Base-by-base conservation (phyloP, 2,329 filamentous ascomycete genomes). In the Chrysoporthe deuterocubensis region DNA sequence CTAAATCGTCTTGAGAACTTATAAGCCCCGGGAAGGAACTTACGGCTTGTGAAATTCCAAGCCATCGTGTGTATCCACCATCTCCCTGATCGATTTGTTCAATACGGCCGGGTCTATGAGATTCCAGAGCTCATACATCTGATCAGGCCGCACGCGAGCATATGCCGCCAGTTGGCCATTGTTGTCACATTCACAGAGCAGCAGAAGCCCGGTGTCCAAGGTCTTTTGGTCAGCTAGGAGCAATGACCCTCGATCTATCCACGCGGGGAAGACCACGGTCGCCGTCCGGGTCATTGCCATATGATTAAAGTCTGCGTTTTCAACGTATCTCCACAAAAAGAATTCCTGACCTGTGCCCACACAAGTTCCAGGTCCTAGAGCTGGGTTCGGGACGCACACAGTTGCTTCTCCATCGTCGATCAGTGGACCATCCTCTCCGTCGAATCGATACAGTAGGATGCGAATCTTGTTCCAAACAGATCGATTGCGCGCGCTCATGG, bases 361-460 rank as follows among this genome's bases (percentile, higher is more conserved):
- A 13, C 21, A 32, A 9, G 52, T 16, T 6, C 62, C 40, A 4
- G 50, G n/a, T 2, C 52, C 50, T 14, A 64, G 52, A 3, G 62
- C 62, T 14, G 40, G 50, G 4, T 64, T 58, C 11, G 62, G 52
- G 9, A 64, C 13, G 26, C 52, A 64, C 26, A 64, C 43, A 2
- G 50, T 46, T 2, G 43, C 62, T 16, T 48, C 6, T 18, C 43
- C 62, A 2, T 64, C 40, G 14, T 46, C 40, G 40, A 64, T 34
- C 8, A 46, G 0, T 2, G 62, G 62, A 8, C 50, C 62, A 11
- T 57, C 62, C 16, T 44, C 62, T 2, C 50, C 62, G 26, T 57
- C 52, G 8, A 64, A 37, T 13, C 18, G n/a, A 58, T 64, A 64
- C 3, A 64, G 52, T n/a, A 57, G n/a, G 26, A 64, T 64, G 2